phyloP scores from a whole-genome alignment of 306 rosid species.

The Acmispon strigosus region DNA sequence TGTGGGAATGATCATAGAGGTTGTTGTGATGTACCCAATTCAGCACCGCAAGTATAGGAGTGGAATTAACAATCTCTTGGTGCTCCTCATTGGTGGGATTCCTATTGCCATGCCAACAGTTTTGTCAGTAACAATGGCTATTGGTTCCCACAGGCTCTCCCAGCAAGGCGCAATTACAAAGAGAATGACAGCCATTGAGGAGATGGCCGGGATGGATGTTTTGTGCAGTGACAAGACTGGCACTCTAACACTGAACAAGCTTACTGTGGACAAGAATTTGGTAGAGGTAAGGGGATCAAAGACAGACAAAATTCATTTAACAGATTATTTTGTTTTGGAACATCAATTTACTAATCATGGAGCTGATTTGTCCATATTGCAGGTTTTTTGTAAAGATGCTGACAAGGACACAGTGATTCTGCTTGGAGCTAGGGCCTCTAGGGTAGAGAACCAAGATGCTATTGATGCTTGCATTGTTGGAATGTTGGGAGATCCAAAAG shows the following conservation, averaged over 20 bases:
- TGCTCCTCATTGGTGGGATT: constrained; percentile 91
- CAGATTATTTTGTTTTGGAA: too few species aligned
- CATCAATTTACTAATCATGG: background rate
- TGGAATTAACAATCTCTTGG: constrained; percentile 85
- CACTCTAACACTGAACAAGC: constrained; percentile 83
- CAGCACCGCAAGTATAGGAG: constrained; percentile 62
- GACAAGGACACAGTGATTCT: constrained; percentile 53
- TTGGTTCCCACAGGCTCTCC: constrained; percentile 81
- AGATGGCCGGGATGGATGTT: constrained; percentile 97
- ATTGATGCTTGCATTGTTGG: constrained; percentile 94
- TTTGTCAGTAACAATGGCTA: constrained; percentile 94
- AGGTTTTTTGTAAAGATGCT: constrained; percentile 56
- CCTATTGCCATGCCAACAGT: constrained; percentile 97
- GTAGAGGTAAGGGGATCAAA: constrained; percentile 41
- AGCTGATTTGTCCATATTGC: background rate
- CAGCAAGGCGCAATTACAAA: constrained; percentile 92
- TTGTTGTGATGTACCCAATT: constrained; percentile 80
- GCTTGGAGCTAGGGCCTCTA: constrained; percentile 81
- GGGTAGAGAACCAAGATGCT: constrained; percentile 91
- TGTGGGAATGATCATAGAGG: constrained; percentile 58
- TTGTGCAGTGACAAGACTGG: constrained; percentile 91
- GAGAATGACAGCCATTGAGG: constrained; percentile 98
- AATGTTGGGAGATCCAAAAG: constrained; percentile 92
- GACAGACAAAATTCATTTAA: background rate
- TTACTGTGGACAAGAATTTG: constrained; percentile 70